phyloP scores from a whole-genome alignment of 495 filamentous ascomycete species.

The Aspergillus carlsbadensis region DNA sequence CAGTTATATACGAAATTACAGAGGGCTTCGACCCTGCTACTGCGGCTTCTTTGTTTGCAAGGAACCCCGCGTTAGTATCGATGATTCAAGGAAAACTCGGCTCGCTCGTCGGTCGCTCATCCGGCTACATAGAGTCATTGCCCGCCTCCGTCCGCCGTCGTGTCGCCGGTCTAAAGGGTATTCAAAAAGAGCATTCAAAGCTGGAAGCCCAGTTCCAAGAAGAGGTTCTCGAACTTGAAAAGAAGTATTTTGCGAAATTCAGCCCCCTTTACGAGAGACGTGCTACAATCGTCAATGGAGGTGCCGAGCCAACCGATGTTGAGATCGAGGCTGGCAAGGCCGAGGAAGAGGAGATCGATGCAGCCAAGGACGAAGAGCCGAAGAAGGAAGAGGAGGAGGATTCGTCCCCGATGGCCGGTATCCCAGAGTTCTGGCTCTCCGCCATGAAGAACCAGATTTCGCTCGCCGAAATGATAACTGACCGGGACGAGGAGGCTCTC shows the following conservation, averaged over 20 bases:
- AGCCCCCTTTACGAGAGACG: slow-evolving; percentile 97
- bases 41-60: slow-evolving; percentile 87
- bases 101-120: slow-evolving; percentile 88
- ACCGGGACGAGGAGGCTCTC: slow-evolving; percentile 89
- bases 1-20: slow-evolving; percentile 33
- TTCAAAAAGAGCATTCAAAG: slow-evolving; percentile 98
- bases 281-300: slow-evolving; percentile 88
- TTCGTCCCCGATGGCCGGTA: slow-evolving; percentile 64
- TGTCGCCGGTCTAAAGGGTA: slow-evolving; percentile 91
- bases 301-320: slow-evolving; percentile 76
- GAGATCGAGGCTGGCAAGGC: slow-evolving; percentile 86
- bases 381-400: slow-evolving; percentile 46
- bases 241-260: slow-evolving; percentile 99
- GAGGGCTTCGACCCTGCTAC: slow-evolving; percentile 86
- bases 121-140: slow-evolving; percentile 96
- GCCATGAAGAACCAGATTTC: slow-evolving; percentile 99
- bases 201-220: slow-evolving; percentile 98
- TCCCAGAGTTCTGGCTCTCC: slow-evolving; percentile 99
- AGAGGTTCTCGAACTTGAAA: slow-evolving; percentile 95
- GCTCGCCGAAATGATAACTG: slow-evolving; percentile 96
- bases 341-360: slow-evolving; percentile 63
- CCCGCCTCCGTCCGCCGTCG: slow-evolving; percentile 85
- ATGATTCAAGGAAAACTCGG: slow-evolving; percentile 98
- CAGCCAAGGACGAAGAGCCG: slow-evolving; percentile 48
- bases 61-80: slow-evolving; percentile 86